A percentile compares a stretch with the other conserved stretches of the same genome.
These are phyloP conservation scores for Xylaria cubensis DNA, from an alignment of 495 filamentous ascomycete species.

Conservation along the genomic window DNA sequence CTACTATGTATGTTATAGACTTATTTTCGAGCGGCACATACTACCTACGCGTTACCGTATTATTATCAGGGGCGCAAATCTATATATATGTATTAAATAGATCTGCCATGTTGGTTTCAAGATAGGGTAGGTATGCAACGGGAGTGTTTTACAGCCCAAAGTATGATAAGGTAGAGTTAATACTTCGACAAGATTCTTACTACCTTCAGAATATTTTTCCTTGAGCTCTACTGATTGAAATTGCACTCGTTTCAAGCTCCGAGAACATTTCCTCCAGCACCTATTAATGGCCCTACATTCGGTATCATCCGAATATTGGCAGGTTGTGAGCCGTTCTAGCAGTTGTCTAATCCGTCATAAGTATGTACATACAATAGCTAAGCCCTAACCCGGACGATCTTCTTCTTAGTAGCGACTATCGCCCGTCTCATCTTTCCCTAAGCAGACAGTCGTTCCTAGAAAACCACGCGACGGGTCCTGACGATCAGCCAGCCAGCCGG, in stretches of 20 bases:
- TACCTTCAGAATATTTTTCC: background rate
- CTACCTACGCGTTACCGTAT: background rate
- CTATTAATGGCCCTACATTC: background rate
- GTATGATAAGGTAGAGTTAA: background rate
- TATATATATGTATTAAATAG: background rate
- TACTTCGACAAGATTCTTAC: background rate
- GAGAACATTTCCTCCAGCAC: background rate
- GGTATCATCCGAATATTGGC: background rate
- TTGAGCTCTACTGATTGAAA: background rate
- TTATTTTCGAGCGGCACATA: background rate
- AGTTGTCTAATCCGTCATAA: background rate
- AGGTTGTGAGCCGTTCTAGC: background rate
- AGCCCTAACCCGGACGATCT: background rate
- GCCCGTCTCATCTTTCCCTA: conserved; percentile 11
- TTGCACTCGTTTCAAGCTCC: background rate
- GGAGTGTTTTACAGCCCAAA: background rate
- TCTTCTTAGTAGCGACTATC: conserved; percentile 11
- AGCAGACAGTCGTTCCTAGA: conserved; percentile 2
- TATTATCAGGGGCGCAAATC: background rate
- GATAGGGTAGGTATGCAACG: background rate
- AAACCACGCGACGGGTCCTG: conserved; percentile 22
- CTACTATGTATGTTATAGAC: too few species aligned
- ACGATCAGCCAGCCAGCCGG: conserved; percentile 16
- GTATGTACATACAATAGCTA: background rate
- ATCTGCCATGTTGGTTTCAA: background rate